Base-by-base conservation (phyloP, 306 rosid species). In the Lupinus albus region DNA sequence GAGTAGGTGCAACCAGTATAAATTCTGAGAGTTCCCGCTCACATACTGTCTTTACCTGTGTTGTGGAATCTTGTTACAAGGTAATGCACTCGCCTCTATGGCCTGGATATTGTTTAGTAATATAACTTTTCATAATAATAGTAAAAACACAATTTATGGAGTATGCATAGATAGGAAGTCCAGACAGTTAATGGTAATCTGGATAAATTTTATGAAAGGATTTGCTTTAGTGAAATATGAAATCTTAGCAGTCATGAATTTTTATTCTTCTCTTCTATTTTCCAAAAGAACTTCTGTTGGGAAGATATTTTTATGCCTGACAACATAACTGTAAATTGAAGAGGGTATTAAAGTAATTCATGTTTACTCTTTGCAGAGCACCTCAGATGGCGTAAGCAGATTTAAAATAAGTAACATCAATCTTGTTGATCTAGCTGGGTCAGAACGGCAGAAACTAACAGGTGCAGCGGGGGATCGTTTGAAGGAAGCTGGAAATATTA, bases 401-500 rank as follows among this genome's bases (percentile, higher is more conserved):
- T 86, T 87, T 57, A 91, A 87, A 84, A 83, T 88, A 61, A 91
- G 97, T 75, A 86, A 88, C 82, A 87, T 91, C 68, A 91, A 91
- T 82, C 95, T 91, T 68, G 97, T 91, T 80, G 97, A 91, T 84
- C 76, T 91, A 73, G 97, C 97, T 58, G 97, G 97, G 60, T 91
- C 97, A 21, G 97, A 91, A 82, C 69, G 97, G 49, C 97, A 91
- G 58, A 91, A 91, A 66, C 63, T 82, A 79, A 87, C 97, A 0
- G 94, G 89, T 63, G 96, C 97, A 11, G 96, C 96, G 20, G 97
- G 97, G 65, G 89, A 88, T 57, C 96, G 96, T 53, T 77, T 91
- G 82, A 91, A 91, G 87, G 97, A 91, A 85, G 97, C 97, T 50
- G 91, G 97, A 71, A 91, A 88, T 81, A 91, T 91, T 62, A 91